Conservation (phyloP, 768 basidiomycete species). For the Leccinum disarticulatum region DNA sequence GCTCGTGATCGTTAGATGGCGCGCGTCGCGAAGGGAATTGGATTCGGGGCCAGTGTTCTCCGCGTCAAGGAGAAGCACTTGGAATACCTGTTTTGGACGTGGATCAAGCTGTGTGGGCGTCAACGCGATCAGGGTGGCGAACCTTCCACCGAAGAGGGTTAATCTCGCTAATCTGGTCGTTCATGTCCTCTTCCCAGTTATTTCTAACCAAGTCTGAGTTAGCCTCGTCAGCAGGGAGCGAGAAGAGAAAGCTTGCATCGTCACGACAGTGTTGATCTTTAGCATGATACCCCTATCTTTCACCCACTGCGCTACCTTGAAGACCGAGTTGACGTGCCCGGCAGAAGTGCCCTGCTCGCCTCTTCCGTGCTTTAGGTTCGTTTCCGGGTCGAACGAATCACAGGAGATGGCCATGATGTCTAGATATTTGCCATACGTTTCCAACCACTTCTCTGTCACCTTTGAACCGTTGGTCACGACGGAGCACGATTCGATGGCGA, state of each 20-base stretch:
- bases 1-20: slow-evolving; percentile 28
- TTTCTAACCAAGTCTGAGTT: slow-evolving; percentile 17
- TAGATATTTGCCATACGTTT: slow-evolving; percentile 35
- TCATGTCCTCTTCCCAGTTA: slow-evolving; percentile 39
- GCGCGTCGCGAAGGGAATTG: slow-evolving; percentile 29
- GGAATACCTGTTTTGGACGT: slow-evolving; percentile 27
- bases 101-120: not conserved
- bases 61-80: slow-evolving; percentile 24
- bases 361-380: slow-evolving; percentile 31
- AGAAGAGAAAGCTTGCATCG: slow-evolving; percentile 15
- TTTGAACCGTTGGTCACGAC: slow-evolving; percentile 33
- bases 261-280: slow-evolving; percentile 36
- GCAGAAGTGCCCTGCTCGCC: slow-evolving; percentile 27
- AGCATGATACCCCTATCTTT: slow-evolving; percentile 30
- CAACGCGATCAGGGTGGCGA: not conserved
- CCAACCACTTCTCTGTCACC: slow-evolving; percentile 38
- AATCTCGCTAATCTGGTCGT: slow-evolving; percentile 29
- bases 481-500: slow-evolving; percentile 30
- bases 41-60: slow-evolving; percentile 11
- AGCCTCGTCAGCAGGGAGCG: not conserved
- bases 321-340: slow-evolving; percentile 29
- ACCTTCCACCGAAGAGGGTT: slow-evolving; percentile 38
- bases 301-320: slow-evolving; percentile 34
- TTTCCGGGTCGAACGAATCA: slow-evolving; percentile 34
- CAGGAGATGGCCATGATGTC: slow-evolving; percentile 40